phyloP scores from a whole-genome alignment of 2,329 filamentous ascomycete species.

The Venturiaceae sp. region DNA sequence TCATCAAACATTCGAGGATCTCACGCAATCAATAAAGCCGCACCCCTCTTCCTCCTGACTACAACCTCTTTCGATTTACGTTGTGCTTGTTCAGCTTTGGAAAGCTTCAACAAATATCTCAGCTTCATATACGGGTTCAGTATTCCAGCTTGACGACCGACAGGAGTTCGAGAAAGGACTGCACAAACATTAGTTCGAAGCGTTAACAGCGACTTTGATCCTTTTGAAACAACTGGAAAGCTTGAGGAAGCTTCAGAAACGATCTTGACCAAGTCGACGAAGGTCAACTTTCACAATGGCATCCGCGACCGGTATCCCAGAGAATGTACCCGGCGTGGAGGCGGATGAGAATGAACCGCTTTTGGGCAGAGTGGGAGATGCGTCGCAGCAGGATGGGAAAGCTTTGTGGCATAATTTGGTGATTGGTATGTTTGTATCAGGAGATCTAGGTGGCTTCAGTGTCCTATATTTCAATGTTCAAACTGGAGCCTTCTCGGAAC shows the following conservation, averaged over 20 bases:
- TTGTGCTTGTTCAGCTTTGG: not conserved
- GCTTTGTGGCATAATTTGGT: conserved; percentile 62
- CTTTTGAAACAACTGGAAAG: too few species aligned
- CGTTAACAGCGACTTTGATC: not conserved
- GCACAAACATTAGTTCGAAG: too few species aligned
- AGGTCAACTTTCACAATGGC: too few species aligned
- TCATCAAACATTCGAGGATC: not conserved
- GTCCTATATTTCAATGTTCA: too few species aligned
- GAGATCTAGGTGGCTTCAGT: too few species aligned
- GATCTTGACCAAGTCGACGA: too few species aligned
- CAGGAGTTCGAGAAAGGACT: too few species aligned
- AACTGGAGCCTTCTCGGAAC: not conserved
- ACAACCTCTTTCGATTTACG: not conserved
- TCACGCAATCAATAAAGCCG: not conserved
- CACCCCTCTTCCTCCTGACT: not conserved
- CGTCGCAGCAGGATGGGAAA: conserved; percentile 55
- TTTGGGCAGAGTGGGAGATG: conserved; percentile 62
- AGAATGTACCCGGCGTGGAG: conserved; percentile 29
- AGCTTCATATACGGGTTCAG: too few species aligned
- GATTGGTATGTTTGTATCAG: conserved; percentile 60
- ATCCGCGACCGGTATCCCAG: conserved; percentile 57
- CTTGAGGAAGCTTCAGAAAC: not conserved
- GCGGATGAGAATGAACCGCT: conserved; percentile 57
- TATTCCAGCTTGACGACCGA: too few species aligned
- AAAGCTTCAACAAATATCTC: too few species aligned